These are phyloP conservation scores for Podospora appendiculata DNA, from an alignment of 495 filamentous ascomycete genomes.

Conservation along the genomic window DNA sequence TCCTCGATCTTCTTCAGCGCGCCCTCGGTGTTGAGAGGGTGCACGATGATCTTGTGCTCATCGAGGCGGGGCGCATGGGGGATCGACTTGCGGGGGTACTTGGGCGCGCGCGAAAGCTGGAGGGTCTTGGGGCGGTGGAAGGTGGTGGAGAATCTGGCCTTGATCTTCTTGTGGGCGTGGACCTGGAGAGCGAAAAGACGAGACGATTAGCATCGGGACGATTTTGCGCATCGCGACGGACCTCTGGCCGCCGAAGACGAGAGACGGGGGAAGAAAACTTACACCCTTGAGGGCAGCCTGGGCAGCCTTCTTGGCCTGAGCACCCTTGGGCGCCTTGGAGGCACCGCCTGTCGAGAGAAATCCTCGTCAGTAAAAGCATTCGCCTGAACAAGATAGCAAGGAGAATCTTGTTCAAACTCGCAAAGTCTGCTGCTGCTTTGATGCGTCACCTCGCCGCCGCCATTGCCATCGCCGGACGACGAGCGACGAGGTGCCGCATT, in stretches of 20 bases:
- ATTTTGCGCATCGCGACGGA: too few species aligned
- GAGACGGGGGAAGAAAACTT: slow-evolving; percentile 33
- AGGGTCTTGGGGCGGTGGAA: slow-evolving; percentile 98
- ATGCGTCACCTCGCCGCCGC: slow-evolving; percentile 28
- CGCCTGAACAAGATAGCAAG: slow-evolving; percentile 25
- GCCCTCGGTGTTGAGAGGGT: slow-evolving; percentile 89
- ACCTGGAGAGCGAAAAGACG: slow-evolving; percentile 30
- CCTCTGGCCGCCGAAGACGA: too few species aligned
- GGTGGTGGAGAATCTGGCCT: slow-evolving; percentile 85
- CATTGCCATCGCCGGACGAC: not conserved
- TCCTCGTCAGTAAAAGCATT: slow-evolving; percentile 28
- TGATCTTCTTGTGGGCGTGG: slow-evolving; percentile 80
- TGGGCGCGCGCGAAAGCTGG: slow-evolving; percentile 78
- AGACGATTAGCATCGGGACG: too few species aligned
- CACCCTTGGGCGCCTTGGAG: slow-evolving; percentile 59
- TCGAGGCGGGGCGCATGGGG: slow-evolving; percentile 85
- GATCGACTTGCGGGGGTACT: slow-evolving; percentile 95
- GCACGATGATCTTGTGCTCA: slow-evolving; percentile 80
- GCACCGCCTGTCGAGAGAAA: slow-evolving; percentile 31
- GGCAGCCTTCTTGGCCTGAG: slow-evolving; percentile 80
- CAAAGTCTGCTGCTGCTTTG: slow-evolving; percentile 56
- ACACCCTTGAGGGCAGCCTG: slow-evolving; percentile 89
- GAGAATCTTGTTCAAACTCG: slow-evolving; percentile 40
- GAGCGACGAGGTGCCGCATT: slow-evolving; percentile 22
- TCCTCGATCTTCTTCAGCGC: slow-evolving; percentile 99